Evolutionary conservation across 164 flowering plant genomes (phyloP).

Genomic region (Saururus chinensis): DNA sequence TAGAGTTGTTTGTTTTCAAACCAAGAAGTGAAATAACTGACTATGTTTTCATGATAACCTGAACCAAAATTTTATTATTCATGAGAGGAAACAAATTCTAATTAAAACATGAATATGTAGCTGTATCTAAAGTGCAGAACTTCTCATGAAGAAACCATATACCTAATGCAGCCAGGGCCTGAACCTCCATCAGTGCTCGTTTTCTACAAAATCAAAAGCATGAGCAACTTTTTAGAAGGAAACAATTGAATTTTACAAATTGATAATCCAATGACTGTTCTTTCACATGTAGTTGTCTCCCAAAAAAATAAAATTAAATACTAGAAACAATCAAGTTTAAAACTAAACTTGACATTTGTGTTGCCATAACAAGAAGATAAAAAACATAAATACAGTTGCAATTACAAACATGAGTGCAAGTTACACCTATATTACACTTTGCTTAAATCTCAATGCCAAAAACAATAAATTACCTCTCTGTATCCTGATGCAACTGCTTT

Average conservation of each 20-base stretch:
- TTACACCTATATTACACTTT: no score
- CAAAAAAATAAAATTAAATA: no score
- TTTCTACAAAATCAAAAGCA: constrained; percentile 37
- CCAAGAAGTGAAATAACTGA: constrained; percentile 83
- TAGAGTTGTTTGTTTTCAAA: constrained; percentile 90
- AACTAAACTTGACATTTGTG: no score
- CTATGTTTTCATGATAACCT: constrained; percentile 81
- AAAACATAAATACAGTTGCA: no score
- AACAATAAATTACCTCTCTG: constrained; percentile 49
- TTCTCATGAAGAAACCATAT: constrained; percentile 1
- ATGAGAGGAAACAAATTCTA: not conserved
- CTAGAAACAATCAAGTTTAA: no score
- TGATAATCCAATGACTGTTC: no score
- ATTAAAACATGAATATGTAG: not conserved
- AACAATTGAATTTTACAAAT: no score
- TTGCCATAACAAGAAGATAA: no score
- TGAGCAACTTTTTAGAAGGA: not conserved
- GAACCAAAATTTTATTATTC: not conserved
- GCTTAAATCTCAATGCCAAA: not conserved
- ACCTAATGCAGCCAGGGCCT: constrained; percentile 94
- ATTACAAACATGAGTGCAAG: no score
- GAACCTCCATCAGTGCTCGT: constrained; percentile 95
- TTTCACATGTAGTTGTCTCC: no score
- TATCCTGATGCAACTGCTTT: constrained; percentile 53
- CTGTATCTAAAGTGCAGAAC: not conserved